These are phyloP conservation scores for Choiromyces venosus DNA, from an alignment of 495 filamentous ascomycete genomes.

Conservation along the genomic window DNA sequence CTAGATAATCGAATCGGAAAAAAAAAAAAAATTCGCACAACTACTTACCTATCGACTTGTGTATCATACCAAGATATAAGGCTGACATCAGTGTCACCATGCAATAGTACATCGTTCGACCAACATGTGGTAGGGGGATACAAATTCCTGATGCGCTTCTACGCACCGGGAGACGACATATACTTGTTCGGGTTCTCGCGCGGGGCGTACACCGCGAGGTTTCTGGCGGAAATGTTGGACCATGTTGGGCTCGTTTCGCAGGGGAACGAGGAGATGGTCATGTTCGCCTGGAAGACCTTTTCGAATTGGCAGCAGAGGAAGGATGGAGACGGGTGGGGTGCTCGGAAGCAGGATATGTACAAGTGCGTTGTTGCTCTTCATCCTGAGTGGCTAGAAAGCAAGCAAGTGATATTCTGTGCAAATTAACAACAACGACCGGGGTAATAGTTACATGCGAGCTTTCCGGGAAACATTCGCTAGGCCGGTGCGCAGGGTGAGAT, in stretches of 20 bases:
- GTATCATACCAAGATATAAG: background rate
- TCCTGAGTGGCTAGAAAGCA: background rate
- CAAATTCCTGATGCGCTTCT: constrained; percentile 84
- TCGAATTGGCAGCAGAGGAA: constrained; percentile 72
- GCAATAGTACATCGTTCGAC: constrained; percentile 61
- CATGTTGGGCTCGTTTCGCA: constrained; percentile 71
- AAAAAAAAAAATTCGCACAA: too few species aligned
- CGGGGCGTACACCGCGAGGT: constrained; percentile 81
- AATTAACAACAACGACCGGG: background rate
- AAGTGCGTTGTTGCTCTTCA: constrained; percentile 43
- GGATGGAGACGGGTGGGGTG: constrained; percentile 54
- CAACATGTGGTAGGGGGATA: constrained; percentile 81
- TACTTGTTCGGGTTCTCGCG: constrained; percentile 78
- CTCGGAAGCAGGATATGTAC: constrained; percentile 59
- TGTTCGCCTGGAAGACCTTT: constrained; percentile 85
- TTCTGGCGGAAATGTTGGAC: constrained; percentile 81
- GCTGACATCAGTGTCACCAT: background rate
- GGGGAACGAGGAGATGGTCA: constrained; percentile 83
- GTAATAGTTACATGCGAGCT: constrained; percentile 57
- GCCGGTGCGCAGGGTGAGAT: constrained; percentile 65
- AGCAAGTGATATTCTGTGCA: background rate
- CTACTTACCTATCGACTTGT: too few species aligned
- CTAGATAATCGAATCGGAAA: background rate
- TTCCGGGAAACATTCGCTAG: constrained; percentile 83
- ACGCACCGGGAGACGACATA: constrained; percentile 72